Base-by-base conservation (phyloP, 192 early-diverging fungal genomes). In the Gryganskiella cystojenkinii region DNA sequence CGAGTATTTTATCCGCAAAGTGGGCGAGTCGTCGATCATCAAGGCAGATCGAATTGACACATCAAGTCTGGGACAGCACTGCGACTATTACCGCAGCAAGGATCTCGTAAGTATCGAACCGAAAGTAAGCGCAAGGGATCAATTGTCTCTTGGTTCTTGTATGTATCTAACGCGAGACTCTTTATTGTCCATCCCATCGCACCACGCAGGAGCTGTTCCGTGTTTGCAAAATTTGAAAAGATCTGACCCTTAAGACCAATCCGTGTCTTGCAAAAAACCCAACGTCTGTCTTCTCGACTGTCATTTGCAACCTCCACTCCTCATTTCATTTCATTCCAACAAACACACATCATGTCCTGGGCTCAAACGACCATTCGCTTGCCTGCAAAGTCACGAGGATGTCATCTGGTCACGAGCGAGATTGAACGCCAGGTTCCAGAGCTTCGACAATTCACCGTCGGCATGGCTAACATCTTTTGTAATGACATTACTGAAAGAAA, bases 401-500 rank as follows among this genome's bases (percentile, higher is more conserved):
- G 90, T 84, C 90, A 94, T 83, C 72, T 95, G 33, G 90, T 95
- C 28, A 92, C 91, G 22, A 59, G 71, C 45, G 94, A 95, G 64
- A 86, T 95, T 8, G 81, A 81, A 3, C 74, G 69, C 35, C 83
- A 92, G 53, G 45, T 92, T 7, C 82, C 88, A 40, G 92, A 94
- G 28, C 58, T 96, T 33, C 69, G 65, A 44, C 70, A 90, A 33
- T 92, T 87, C 72, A 85, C 86, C 28, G 67, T 94, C 27, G 94
- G 94, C 22, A 89, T 95, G 89, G 92, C 91, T 67, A 95, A 95
- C 75, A 57, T 94, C n/a, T 94, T 94, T 67, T 82, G 89, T 90
- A 84, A 84, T 42, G 27, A 25, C 61, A 62, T 24, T 24, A 44
- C 27, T 27, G 11, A 14, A 45, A 17, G 20, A 15, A 30, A 42